phyloP scores from a whole-genome alignment of 257 asterid genomes.

The Nicotiana tabacum region DNA sequence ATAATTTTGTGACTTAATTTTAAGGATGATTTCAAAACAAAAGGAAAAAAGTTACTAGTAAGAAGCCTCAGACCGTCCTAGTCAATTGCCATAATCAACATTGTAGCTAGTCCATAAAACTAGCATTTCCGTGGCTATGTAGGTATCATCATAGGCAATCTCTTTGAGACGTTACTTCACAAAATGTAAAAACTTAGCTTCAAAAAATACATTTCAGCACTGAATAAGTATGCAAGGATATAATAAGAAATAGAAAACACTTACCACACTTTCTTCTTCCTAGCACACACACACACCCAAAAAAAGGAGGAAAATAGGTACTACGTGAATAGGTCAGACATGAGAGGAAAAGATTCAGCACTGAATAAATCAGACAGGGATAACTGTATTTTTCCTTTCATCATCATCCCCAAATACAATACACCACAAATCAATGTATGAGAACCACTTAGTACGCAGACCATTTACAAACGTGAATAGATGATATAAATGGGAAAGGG shows the following conservation, averaged over 20 bases:
- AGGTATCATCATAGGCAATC: conserved; percentile 11
- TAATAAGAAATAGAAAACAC: not conserved
- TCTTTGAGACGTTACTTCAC: not conserved
- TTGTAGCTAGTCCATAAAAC: not conserved
- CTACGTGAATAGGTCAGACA: not conserved
- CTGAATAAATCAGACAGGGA: conserved; percentile 22
- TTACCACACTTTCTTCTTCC: not conserved
- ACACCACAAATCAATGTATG: not conserved
- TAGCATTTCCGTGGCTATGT: not conserved
- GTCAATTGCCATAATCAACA: conserved; percentile 17
- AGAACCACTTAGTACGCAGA: not conserved
- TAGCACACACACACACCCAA: not conserved
- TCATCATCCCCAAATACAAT: conserved; percentile 12
- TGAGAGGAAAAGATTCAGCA: conserved; percentile 12
- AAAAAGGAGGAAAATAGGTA: not conserved
- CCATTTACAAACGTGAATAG: not conserved
- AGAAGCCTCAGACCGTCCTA: conserved; percentile 29
- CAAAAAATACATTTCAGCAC: too few species aligned
- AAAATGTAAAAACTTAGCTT: not conserved
- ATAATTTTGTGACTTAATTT: not conserved
- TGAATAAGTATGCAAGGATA: not conserved
- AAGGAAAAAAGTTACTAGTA: not conserved
- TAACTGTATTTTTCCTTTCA: conserved; percentile 13
- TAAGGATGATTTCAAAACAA: not conserved
- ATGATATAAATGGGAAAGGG: not conserved